Percentiles rank a stretch among this genome's conserved stretches.
phyloP scores from a whole-genome alignment of 2,329 filamentous ascomycete genomes.

The Cadophora sp. region DNA sequence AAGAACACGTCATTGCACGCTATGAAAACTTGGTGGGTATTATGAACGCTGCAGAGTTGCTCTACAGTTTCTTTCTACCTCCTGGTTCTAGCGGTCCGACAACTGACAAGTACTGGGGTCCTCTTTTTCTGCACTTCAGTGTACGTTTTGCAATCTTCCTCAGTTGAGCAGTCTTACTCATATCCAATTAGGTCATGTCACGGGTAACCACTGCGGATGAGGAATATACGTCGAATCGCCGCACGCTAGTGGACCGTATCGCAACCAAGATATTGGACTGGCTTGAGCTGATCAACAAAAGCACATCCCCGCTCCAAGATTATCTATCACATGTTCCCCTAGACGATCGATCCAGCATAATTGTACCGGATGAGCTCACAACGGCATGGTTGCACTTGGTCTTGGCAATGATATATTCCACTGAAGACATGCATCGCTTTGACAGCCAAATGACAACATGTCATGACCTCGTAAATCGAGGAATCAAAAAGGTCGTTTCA shows the following conservation, averaged over 20 bases:
- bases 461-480: slow-evolving; percentile 26
- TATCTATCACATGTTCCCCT: slow-evolving; percentile 23
- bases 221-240: not conserved
- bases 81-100: slow-evolving; percentile 48
- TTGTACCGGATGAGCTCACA: slow-evolving; percentile 32
- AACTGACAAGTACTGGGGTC: slow-evolving; percentile 53
- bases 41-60: slow-evolving; percentile 50
- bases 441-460: slow-evolving; percentile 25
- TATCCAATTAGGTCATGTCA: not conserved
- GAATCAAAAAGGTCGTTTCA: slow-evolving; percentile 29
- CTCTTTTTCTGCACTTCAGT: slow-evolving; percentile 44
- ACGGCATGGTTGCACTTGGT: slow-evolving; percentile 38
- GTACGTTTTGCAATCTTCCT: slow-evolving; percentile 37
- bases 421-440: slow-evolving; percentile 29
- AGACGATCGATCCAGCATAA: slow-evolving; percentile 24
- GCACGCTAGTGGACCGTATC: not conserved
- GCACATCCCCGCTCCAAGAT: slow-evolving; percentile 21
- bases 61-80: slow-evolving; percentile 54
- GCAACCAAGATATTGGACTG: slow-evolving; percentile 4
- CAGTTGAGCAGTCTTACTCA: not conserved
- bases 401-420: slow-evolving; percentile 28
- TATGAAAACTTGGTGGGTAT: slow-evolving; percentile 47
- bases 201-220: too few species aligned
- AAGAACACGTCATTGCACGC: slow-evolving; percentile 27
- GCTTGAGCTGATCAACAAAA: slow-evolving; percentile 15